Percentiles rank a stretch among this genome's conserved stretches.
Evolutionary conservation across 2,329 filamentous ascomycete species (phyloP).

Genomic region (Graphilbum sp.): DNA sequence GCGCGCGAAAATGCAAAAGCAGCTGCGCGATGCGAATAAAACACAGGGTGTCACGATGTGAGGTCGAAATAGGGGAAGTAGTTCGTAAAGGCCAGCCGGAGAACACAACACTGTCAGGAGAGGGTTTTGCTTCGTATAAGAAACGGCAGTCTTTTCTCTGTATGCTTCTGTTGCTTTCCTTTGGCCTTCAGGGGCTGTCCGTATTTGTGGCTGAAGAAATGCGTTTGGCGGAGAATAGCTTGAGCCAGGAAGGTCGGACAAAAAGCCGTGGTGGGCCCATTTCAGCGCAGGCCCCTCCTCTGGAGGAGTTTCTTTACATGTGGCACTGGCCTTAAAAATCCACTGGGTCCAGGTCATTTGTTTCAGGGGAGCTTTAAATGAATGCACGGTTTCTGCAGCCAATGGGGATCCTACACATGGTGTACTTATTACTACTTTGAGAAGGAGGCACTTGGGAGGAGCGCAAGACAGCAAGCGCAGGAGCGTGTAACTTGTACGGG

Average conservation of each 20-base stretch:
- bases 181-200: background rate
- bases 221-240: background rate
- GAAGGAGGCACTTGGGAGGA: too few relatives aligned
- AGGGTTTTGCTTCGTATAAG: too few relatives aligned
- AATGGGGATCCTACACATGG: too few relatives aligned
- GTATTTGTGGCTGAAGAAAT: background rate
- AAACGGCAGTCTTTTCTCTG: background rate
- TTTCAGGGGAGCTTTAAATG: conserved; percentile 1
- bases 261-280: background rate
- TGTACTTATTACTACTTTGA: too few relatives aligned
- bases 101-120: background rate
- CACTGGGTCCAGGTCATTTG: background rate
- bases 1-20: too few relatives aligned
- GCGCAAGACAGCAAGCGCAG: too few relatives aligned
- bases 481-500: too few relatives aligned
- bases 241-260: background rate
- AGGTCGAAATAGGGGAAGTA: too few relatives aligned
- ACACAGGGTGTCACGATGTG: too few relatives aligned
- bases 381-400: background rate
- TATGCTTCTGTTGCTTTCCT: background rate
- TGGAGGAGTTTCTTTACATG: background rate
- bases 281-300: too few relatives aligned
- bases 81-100: too few relatives aligned
- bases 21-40: too few relatives aligned
- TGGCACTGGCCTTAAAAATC: background rate